A percentile compares a stretch with the other conserved stretches of the same genome.
phyloP scores from a whole-genome alignment of 352 stramenopile genomes.

The Pythium phragmiticola region DNA sequence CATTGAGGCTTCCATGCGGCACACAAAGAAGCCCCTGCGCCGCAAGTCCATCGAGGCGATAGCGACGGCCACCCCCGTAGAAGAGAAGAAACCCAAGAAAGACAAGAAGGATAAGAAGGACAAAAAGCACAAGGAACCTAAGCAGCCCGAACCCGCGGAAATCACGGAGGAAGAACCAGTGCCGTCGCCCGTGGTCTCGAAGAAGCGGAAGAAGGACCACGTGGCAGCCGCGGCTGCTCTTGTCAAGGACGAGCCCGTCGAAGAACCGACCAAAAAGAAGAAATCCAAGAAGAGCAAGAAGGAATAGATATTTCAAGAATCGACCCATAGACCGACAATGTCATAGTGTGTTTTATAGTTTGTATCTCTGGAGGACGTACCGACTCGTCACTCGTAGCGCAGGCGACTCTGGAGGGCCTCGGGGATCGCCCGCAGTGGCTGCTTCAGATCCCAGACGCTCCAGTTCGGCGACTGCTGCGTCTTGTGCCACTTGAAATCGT shows the following conservation, averaged over 20 bases:
- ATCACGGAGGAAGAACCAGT: slow-evolving; percentile 19
- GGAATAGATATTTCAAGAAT: slow-evolving; percentile 40
- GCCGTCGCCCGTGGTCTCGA: slow-evolving; percentile 10
- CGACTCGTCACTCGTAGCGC: slow-evolving; percentile 33
- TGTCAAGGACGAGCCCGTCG: slow-evolving; percentile 25
- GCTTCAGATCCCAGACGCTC: slow-evolving; percentile 57
- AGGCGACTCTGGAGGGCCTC: slow-evolving; percentile 33
- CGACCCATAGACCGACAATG: slow-evolving; percentile 5
- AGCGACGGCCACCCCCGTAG: neutral
- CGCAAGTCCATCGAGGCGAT: slow-evolving; percentile 20
- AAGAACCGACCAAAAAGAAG: slow-evolving; percentile 37
- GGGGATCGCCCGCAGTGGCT: slow-evolving; percentile 39
- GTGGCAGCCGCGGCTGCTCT: slow-evolving; percentile 6
- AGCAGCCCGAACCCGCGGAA: slow-evolving; percentile 7
- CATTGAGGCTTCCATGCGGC: slow-evolving; percentile 76
- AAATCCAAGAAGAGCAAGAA: slow-evolving; percentile 36
- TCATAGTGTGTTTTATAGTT: neutral
- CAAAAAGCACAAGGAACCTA: slow-evolving; percentile 29
- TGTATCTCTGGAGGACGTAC: neutral
- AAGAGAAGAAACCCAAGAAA: slow-evolving; percentile 29
- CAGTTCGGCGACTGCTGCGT: slow-evolving; percentile 87
- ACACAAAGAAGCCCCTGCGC: slow-evolving; percentile 27
- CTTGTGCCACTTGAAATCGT: slow-evolving; percentile 92
- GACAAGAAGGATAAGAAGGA: slow-evolving; percentile 30
- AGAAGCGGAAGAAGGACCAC: slow-evolving; percentile 44